Conservation (phyloP, 352 stramenopile species). For the Globisporangium apiculatum region DNA sequence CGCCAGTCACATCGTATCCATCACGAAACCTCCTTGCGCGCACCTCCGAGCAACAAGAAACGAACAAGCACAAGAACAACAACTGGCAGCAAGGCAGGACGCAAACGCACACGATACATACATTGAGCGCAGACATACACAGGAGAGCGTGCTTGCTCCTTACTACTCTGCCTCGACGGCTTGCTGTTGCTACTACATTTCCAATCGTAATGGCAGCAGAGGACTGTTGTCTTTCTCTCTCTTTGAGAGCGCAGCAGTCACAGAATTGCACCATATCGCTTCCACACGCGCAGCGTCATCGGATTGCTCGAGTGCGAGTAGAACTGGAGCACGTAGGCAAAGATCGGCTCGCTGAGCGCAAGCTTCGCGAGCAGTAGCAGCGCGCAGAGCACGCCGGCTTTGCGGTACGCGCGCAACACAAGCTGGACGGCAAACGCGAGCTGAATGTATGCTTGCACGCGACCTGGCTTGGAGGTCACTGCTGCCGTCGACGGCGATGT, state of each 20-base stretch:
- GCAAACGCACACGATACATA: not conserved
- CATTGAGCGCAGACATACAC: not conserved
- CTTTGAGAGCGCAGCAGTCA: not conserved
- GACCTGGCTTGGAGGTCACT: no score
- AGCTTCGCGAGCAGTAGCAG: conserved; percentile 12
- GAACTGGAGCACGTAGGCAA: conserved; percentile 14
- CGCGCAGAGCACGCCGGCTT: conserved; percentile 2
- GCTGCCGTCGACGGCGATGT: no score
- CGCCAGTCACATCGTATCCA: no score
- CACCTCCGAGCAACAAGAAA: no score
- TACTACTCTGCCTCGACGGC: no score
- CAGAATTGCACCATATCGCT: not conserved
- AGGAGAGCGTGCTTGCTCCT: no score
- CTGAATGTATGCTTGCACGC: no score
- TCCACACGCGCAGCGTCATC: conserved; percentile 8
- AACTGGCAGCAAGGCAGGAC: not conserved
- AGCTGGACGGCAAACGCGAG: not conserved
- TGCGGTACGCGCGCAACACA: not conserved
- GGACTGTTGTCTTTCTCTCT: no score
- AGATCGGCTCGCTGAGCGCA: conserved; percentile 12
- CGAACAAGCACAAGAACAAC: not conserved
- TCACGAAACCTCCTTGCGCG: no score
- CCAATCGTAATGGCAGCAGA: no score
- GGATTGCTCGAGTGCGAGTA: conserved; percentile 8
- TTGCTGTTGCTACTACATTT: no score